Evolutionary conservation across 2,329 filamentous ascomycete species (phyloP), one percentile per base, ranked within the genome.

Genomic region (Aspergillus ibericus): DNA sequence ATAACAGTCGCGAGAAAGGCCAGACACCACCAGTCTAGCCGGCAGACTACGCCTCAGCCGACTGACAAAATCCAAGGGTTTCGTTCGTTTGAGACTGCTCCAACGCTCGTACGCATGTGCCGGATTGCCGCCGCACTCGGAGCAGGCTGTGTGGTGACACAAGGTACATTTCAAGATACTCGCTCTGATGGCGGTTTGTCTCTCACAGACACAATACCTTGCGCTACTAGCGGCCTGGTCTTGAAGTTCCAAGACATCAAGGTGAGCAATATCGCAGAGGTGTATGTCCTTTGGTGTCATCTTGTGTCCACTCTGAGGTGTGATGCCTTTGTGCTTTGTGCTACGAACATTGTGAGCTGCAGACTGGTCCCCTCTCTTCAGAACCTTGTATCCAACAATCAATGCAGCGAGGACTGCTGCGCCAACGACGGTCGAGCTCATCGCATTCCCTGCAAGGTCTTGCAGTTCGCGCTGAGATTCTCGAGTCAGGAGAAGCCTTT

Each of bases 371-470:
- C 65, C 70, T 25, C 59, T 56, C n/a, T 68, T 55, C 5, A 77
- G 62, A n/a, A 71, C 63, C 49, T 64, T 65, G 49, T 69, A 66
- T 56, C 62, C 72, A 22, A 72, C 68, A 36, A 86, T 81, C 1
- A 93, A 71, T 0, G 85, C 81, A 1, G 85, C 78, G 1, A 91
- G 66, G 1, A 90, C 81, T 0, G 84, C 83, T 1, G 83, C 80
- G 2, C 87, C 88, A 9, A 92, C 85, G 0, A 92, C 88, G 0
- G 90, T 89, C 0, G 85, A 85, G 1, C 84, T 86, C 90, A 93
- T 93, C 0, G 90, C 90, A 70, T 95, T 93, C 0, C 90, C 90
- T 1, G 88, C 89, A 2, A 93, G 76, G 63, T 92, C 85, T 61
- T 88, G 85, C 2, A 91, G 77, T 16, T 92, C 78, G 1, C 75